A percentile compares a stretch with the other conserved stretches of the same genome.
phyloP scores from a whole-genome alignment of 129 eudicot species.

The Ambrosia artemisiifolia region DNA sequence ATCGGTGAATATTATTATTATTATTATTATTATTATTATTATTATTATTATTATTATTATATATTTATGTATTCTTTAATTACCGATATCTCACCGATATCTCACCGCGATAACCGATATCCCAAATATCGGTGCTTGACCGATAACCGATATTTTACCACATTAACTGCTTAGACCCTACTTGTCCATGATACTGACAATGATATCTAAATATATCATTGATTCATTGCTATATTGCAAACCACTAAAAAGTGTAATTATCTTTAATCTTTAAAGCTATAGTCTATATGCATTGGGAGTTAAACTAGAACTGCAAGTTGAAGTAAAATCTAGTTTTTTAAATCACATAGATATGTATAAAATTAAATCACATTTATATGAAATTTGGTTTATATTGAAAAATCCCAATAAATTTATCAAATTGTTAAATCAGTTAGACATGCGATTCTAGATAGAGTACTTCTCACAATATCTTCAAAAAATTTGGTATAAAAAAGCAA shows the following conservation, averaged over 20 bases:
- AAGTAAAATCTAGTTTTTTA: background rate
- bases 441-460: background rate
- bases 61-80: too few relatives aligned
- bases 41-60: too few relatives aligned
- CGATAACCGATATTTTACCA: too few relatives aligned
- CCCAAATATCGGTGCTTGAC: too few relatives aligned
- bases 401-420: background rate
- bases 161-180: background rate
- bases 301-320: background rate
- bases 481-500: slow-evolving; percentile 16
- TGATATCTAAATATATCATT: background rate
- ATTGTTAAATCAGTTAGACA: slow-evolving; percentile 1
- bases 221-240: background rate
- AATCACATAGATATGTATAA: background rate
- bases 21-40: too few relatives aligned
- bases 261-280: background rate
- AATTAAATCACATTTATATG: background rate
- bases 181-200: background rate
- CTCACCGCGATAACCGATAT: too few relatives aligned
- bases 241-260: background rate
- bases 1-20: too few relatives aligned
- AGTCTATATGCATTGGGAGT: background rate
- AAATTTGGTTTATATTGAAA: background rate
- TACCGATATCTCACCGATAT: too few relatives aligned
- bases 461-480: background rate